phyloP scores from a whole-genome alignment of 148 eudicot species.

The Rhododendron griersonianum region DNA sequence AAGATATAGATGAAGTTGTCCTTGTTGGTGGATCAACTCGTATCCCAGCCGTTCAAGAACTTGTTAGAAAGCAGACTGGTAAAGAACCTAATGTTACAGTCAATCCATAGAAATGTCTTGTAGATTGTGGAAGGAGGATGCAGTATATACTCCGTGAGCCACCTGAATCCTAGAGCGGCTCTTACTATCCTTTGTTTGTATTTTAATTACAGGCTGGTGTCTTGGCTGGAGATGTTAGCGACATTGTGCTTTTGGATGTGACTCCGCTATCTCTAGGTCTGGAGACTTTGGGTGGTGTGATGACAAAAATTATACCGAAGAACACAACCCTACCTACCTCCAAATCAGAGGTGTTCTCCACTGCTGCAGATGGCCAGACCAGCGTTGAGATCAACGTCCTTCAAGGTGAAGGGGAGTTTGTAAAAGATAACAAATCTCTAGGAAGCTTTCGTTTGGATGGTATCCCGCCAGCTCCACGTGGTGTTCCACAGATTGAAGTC shows the following conservation, averaged over 20 bases:
- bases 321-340: slow-evolving; percentile 53
- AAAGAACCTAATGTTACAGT: slow-evolving; percentile 95
- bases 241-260: slow-evolving; percentile 49
- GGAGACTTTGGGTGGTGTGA: slow-evolving; percentile 51
- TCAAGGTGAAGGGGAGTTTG: slow-evolving; percentile 50
- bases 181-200: neutral
- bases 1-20: slow-evolving; percentile 85
- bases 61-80: slow-evolving; percentile 79
- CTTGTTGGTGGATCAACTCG: slow-evolving; percentile 97
- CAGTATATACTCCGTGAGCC: neutral
- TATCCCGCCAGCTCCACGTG: slow-evolving; percentile 51
- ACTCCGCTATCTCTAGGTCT: slow-evolving; percentile 47
- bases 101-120: slow-evolving; percentile 37
- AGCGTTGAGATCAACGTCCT: slow-evolving; percentile 52
- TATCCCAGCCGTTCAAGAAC: slow-evolving; percentile 87
- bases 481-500: slow-evolving; percentile 53
- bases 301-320: slow-evolving; percentile 52
- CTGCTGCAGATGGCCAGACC: slow-evolving; percentile 57
- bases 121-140: neutral
- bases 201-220: slow-evolving; percentile 37
- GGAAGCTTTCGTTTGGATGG: slow-evolving; percentile 53
- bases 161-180: neutral
- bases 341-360: slow-evolving; percentile 53
- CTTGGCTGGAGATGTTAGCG: slow-evolving; percentile 46
- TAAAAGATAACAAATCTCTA: slow-evolving; percentile 45